Evolutionary conservation across 129 eudicot species (phyloP), one percentile per base, ranked within the genome.

Genomic region (Arctium lappa): DNA sequence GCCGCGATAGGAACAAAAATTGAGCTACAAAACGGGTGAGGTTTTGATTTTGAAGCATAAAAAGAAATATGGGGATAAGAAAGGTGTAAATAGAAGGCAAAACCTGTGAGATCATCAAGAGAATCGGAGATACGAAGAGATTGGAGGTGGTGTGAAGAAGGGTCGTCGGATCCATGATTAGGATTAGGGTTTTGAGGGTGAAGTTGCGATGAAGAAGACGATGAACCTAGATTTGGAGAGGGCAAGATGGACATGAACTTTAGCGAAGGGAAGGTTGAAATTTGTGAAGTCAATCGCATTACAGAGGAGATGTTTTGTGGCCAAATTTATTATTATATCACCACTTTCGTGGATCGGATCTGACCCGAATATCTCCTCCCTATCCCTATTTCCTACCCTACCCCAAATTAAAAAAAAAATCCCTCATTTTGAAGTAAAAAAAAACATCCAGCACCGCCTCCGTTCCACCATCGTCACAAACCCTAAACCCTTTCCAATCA

Each of bases 241-340:
- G 98, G 97, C 97, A 87, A 91, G 98, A 89, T 95, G 98, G 98
- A 95, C 98, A 95, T 95, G 92, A 93, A 95, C 91, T 70, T 73
- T 38, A 71, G 72, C 46, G 70, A 48, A 29, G 30, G 72, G 32
- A 27, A 18, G 66, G 48, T 76, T 53, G 86, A 32, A 42, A 62
- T 30, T 70, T 62, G 74, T 56, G 12, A 15, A 66, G 80, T 72
- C 42, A 77, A 77, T 84, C 53, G 87, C 74, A 71, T 38, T n/a
- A 36, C 29, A n/a, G 40, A 1, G 8, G 3, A 9, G 12, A 11
- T 46, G 4, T 46, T 46, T 18, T 18, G 62, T 3, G 18, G 5
- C 27, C 22, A 16, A 15, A 50, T 13, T 15, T 53, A 53, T 53
- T 53, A 53, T 60, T 60, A 50, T 50, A 50, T 16, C 7, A 56